phyloP scores from a whole-genome alignment of 1,284 basidiomycete genomes.

The Golubevia sp. region DNA sequence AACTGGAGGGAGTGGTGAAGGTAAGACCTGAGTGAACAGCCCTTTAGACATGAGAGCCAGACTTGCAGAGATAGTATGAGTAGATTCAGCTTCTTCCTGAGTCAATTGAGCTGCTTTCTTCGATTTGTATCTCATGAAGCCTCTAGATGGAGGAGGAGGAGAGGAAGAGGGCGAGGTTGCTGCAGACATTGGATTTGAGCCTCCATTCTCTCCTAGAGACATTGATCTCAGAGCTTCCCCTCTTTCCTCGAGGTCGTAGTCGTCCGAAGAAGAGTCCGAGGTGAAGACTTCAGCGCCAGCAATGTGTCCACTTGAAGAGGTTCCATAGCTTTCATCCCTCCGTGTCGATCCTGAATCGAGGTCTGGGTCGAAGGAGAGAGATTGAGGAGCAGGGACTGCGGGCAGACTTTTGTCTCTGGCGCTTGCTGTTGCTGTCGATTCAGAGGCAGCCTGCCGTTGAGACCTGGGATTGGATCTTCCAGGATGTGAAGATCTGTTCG shows the following conservation, averaged over 20 bases:
- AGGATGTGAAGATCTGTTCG: not conserved
- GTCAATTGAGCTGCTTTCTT: not conserved
- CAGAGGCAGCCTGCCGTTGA: too few relatives aligned
- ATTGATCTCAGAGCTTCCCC: not conserved
- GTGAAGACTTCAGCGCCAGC: not conserved
- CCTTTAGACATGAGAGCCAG: slow-evolving; percentile 24
- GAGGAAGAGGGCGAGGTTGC: not conserved
- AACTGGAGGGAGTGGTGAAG: slow-evolving; percentile 21
- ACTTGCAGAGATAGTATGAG: slow-evolving; percentile 12
- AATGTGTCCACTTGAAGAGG: not conserved
- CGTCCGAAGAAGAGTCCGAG: not conserved
- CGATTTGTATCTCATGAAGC: not conserved
- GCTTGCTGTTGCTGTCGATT: not conserved
- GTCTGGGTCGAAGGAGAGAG: not conserved
- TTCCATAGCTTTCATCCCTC: too few relatives aligned
- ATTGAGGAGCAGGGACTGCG: not conserved
- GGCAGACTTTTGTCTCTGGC: not conserved
- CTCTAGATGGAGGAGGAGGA: not conserved
- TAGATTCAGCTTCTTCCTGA: not conserved
- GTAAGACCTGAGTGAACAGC: slow-evolving; percentile 24
- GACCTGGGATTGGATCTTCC: not conserved
- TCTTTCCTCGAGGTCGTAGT: not conserved
- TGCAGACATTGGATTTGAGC: not conserved
- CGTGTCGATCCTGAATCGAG: not conserved
- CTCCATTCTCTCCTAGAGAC: not conserved